Percentiles rank a stretch among this genome's conserved stretches.
Conservation (phyloP, 2,329 filamentous ascomycete species). For the Hypoxylon rubiginosum region DNA sequence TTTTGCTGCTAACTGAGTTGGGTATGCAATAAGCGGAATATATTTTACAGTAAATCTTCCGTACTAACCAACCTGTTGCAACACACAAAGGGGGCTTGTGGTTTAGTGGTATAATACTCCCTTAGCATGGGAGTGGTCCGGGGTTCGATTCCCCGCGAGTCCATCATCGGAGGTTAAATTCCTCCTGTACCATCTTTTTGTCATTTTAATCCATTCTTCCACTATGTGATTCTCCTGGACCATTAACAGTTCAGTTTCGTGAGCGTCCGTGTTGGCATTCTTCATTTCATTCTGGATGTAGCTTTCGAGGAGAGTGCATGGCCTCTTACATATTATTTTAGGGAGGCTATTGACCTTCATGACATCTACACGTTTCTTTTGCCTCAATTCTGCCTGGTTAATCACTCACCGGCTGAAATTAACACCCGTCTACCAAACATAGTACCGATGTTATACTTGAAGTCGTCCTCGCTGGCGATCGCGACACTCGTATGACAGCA, state of each 20-base stretch:
- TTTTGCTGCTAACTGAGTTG: too few relatives aligned
- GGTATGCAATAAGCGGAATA: too few relatives aligned
- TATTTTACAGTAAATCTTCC: too few relatives aligned
- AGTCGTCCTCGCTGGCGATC: slow-evolving; percentile 5
- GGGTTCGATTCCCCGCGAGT: slow-evolving; percentile 64
- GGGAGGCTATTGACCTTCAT: neutral
- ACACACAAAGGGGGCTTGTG: too few relatives aligned
- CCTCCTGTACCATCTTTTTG: slow-evolving; percentile 35
- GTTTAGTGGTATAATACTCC: slow-evolving; percentile 63
- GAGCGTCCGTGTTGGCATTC: too few relatives aligned
- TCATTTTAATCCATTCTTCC: neutral
- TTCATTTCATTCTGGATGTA: too few relatives aligned
- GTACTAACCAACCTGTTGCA: too few relatives aligned
- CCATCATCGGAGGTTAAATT: slow-evolving; percentile 50
- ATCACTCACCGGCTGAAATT: neutral
- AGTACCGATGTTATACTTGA: slow-evolving; percentile 2
- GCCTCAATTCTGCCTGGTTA: neutral
- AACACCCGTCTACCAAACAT: neutral
- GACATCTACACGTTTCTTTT: neutral
- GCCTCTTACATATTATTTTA: neutral
- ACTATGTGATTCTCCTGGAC: too few relatives aligned
- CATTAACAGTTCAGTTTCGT: too few relatives aligned
- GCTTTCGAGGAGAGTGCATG: too few relatives aligned
- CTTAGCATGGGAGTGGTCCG: slow-evolving; percentile 62
- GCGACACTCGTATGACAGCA: slow-evolving; percentile 12